These are phyloP conservation scores for Pichia heedii DNA, from an alignment of 805 yeast species.

Conservation along the genomic window DNA sequence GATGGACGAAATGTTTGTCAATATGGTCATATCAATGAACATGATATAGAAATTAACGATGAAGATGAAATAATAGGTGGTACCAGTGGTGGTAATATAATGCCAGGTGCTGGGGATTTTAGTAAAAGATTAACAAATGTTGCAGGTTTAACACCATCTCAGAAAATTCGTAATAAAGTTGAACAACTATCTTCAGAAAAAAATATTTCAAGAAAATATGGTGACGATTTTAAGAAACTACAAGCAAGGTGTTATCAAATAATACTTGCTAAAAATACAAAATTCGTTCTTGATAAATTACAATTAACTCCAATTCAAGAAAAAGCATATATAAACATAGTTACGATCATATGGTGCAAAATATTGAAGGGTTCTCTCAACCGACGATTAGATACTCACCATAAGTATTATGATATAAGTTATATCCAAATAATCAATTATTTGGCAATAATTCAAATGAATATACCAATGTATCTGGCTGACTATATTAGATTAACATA, in stretches of 20 bases:
- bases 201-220: slow-evolving; percentile 14
- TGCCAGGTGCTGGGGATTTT: slow-evolving; percentile 31
- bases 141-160: slow-evolving; percentile 30
- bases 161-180: slow-evolving; percentile 9
- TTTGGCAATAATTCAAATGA: slow-evolving; percentile 39
- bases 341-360: slow-evolving; percentile 26
- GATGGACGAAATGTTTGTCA: slow-evolving; percentile 83
- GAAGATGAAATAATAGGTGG: slow-evolving; percentile 54
- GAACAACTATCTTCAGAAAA: slow-evolving; percentile 9
- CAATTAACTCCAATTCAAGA: slow-evolving; percentile 11
- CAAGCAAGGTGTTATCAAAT: slow-evolving; percentile 20
- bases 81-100: slow-evolving; percentile 40
- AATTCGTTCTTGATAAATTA: slow-evolving; percentile 28
- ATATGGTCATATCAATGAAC: slow-evolving; percentile 82
- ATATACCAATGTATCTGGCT: slow-evolving; percentile 40
- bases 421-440: slow-evolving; percentile 35
- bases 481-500: slow-evolving; percentile 39
- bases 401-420: neutral
- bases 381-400: slow-evolving; percentile 6
- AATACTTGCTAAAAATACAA: slow-evolving; percentile 40
- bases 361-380: neutral
- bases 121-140: slow-evolving; percentile 46
- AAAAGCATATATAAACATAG: slow-evolving; percentile 15
- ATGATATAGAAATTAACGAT: slow-evolving; percentile 69
- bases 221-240: slow-evolving; percentile 16